Percentiles rank a stretch among this genome's conserved stretches.
phyloP scores from a whole-genome alignment of 2,329 filamentous ascomycete species.

The Fusarium sp. region DNA sequence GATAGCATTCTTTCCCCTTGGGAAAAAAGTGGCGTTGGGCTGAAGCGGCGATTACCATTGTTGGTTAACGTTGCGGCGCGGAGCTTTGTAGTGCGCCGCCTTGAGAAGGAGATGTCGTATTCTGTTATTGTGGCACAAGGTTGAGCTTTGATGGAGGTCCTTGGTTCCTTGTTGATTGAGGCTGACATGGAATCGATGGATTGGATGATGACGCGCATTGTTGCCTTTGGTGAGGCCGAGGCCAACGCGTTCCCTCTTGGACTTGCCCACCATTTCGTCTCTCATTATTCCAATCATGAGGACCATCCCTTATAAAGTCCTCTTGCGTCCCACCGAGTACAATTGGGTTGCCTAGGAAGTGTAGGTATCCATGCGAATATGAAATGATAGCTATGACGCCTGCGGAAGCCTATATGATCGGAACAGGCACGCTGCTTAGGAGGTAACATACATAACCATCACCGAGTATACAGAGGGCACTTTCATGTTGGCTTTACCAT shows the following conservation, averaged over 20 bases:
- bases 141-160: background rate
- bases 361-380: background rate
- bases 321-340: background rate
- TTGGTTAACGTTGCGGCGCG: slow-evolving; percentile 16
- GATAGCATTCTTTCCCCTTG: slow-evolving; percentile 17
- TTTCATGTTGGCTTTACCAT: background rate
- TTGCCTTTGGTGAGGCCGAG: background rate
- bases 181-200: background rate
- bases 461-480: background rate
- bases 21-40: slow-evolving; percentile 24
- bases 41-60: slow-evolving; percentile 26
- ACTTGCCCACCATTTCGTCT: background rate
- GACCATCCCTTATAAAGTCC: background rate
- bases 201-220: background rate
- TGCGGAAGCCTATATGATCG: background rate
- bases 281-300: background rate
- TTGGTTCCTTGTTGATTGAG: background rate
- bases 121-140: background rate
- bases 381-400: background rate
- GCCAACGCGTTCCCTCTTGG: background rate
- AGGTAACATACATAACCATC: background rate
- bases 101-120: background rate
- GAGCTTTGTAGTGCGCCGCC: background rate
- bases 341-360: background rate
- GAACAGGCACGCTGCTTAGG: background rate